These are phyloP conservation scores for Phytopythium helicoides DNA, from an alignment of 352 stramenopile species.

Conservation along the genomic window DNA sequence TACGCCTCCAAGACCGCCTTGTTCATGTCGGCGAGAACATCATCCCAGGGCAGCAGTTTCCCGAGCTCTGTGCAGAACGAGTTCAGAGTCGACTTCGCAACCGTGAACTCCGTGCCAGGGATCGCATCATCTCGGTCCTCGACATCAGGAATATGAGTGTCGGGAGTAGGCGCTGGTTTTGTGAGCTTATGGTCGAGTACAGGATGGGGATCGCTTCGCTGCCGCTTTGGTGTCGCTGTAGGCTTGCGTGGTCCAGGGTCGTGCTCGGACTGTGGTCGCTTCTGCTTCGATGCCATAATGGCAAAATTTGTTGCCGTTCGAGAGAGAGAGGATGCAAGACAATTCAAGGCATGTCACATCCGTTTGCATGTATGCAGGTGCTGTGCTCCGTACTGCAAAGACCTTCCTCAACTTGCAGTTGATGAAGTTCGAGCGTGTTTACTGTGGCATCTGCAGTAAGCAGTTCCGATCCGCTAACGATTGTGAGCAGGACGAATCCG, in stretches of 20 bases:
- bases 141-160: too few relatives aligned
- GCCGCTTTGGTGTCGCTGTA: not conserved
- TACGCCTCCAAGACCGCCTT: slow-evolving; percentile 5
- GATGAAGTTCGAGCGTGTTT: too few relatives aligned
- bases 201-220: not conserved
- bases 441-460: too few relatives aligned
- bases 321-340: too few relatives aligned
- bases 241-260: not conserved
- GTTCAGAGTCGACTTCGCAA: not conserved
- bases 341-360: too few relatives aligned
- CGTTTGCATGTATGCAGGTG: too few relatives aligned
- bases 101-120: not conserved
- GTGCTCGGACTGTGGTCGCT: not conserved
- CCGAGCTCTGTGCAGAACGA: slow-evolving; percentile 4
- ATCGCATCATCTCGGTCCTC: not conserved
- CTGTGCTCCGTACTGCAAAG: too few relatives aligned
- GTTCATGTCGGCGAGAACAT: slow-evolving; percentile 5
- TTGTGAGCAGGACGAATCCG: too few relatives aligned
- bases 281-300: not conserved
- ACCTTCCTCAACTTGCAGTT: too few relatives aligned
- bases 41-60: slow-evolving; percentile 5
- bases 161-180: not conserved
- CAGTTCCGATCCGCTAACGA: too few relatives aligned
- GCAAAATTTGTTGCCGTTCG: too few relatives aligned
- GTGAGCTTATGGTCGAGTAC: not conserved